Evolutionary conservation across 2,329 filamentous ascomycete species (phyloP).

Genomic region (Penicillium carneum): DNA sequence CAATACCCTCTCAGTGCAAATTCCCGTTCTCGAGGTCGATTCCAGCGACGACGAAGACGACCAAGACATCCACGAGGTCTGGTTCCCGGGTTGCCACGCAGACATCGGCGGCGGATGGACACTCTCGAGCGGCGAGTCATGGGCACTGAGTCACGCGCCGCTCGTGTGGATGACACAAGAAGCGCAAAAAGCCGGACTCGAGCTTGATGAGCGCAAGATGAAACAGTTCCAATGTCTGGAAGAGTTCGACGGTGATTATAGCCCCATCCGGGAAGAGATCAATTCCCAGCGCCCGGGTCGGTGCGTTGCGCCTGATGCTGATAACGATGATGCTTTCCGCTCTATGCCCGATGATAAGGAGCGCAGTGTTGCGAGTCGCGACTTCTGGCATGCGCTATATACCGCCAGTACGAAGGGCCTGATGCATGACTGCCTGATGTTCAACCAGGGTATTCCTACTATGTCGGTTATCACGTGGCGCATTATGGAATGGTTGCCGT

Average conservation of each 20-base stretch:
- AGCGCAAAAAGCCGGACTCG: slow-evolving; percentile 69
- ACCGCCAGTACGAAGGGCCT: slow-evolving; percentile 60
- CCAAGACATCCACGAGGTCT: slow-evolving; percentile 79
- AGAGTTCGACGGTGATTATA: slow-evolving; percentile 48
- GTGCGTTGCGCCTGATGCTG: slow-evolving; percentile 18
- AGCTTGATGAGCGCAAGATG: slow-evolving; percentile 73
- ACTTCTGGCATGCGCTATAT: slow-evolving; percentile 67
- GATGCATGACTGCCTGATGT: slow-evolving; percentile 76
- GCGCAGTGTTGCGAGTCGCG: slow-evolving; percentile 40
- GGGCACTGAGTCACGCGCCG: slow-evolving; percentile 70
- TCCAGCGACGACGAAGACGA: slow-evolving; percentile 43
- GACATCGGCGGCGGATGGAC: slow-evolving; percentile 82
- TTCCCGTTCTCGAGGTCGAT: slow-evolving; percentile 36
- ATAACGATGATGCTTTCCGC: slow-evolving; percentile 28
- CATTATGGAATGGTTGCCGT: slow-evolving; percentile 81
- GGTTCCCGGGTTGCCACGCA: slow-evolving; percentile 77
- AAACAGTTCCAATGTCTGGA: slow-evolving; percentile 69
- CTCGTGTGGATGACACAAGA: slow-evolving; percentile 75
- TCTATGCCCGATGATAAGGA: slow-evolving; percentile 32
- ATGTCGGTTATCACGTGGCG: slow-evolving; percentile 72
- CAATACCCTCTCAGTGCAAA: slow-evolving; percentile 38
- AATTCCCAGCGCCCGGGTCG: slow-evolving; percentile 25
- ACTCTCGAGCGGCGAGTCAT: slow-evolving; percentile 61
- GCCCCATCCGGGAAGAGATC: slow-evolving; percentile 42
- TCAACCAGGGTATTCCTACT: slow-evolving; percentile 64